These are phyloP conservation scores for Silene noctiflora DNA, from an alignment of 179 eudicot genomes.

Conservation along the genomic window DNA sequence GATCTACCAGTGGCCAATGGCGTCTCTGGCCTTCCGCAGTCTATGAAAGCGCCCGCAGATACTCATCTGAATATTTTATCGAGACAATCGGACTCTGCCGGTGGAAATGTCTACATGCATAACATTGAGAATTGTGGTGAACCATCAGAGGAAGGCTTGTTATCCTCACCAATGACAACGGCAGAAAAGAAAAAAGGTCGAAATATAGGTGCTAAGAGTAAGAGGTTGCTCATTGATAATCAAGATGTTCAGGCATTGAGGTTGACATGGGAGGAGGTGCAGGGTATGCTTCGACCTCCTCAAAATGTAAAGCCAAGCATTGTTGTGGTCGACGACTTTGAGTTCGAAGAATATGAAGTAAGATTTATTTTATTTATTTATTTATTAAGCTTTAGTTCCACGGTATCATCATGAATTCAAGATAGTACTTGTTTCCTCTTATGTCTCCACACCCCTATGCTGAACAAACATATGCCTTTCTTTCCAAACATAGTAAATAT, in stretches of 20 bases:
- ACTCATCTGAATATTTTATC: constrained; percentile 44
- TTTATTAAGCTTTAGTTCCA: not conserved
- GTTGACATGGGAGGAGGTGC: constrained; percentile 53
- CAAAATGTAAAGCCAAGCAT: constrained; percentile 39
- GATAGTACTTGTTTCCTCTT: not conserved
- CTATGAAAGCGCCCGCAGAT: constrained; percentile 55
- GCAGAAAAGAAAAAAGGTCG: constrained; percentile 69
- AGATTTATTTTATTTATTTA: constrained; percentile 15
- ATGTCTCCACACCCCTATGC: not conserved
- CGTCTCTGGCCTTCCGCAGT: constrained; percentile 51
- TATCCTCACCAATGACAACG: constrained; percentile 32
- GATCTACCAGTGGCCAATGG: constrained; percentile 40
- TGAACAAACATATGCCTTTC: constrained; percentile 3
- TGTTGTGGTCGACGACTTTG: constrained; percentile 44
- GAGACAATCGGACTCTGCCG: constrained; percentile 42
- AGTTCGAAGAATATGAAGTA: constrained; percentile 52
- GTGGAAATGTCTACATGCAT: constrained; percentile 44
- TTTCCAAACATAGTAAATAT: constrained; percentile 2
- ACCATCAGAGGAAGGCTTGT: constrained; percentile 39
- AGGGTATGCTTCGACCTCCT: constrained; percentile 54
- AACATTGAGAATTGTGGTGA: constrained; percentile 46
- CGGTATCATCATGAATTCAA: not conserved
- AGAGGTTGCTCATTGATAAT: constrained; percentile 48
- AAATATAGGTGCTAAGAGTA: constrained; percentile 62
- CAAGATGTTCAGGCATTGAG: constrained; percentile 40